Base-by-base conservation (phyloP, 2,329 filamentous ascomycete species). In the Huntiella moniliformis region DNA sequence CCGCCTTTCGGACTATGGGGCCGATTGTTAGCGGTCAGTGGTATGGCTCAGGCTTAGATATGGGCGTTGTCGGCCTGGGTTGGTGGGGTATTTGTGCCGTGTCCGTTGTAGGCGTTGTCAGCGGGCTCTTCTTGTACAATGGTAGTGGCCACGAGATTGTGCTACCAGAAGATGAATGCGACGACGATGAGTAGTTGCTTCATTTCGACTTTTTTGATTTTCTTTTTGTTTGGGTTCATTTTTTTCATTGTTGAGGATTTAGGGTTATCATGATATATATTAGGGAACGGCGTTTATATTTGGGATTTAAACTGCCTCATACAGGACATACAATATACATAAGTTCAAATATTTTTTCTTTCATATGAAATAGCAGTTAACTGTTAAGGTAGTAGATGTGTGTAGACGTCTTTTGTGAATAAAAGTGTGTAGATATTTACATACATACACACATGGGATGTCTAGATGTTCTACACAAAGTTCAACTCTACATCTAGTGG, bases 101-200 rank as follows among this genome's bases (percentile, higher is more conserved):
- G 17, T 68, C 73, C 1, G 60, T 68, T 5, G 44, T 73, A 4
- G 75, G 75, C 0, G 79, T 73, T 57, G 56, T 67, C 2, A 66
- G 74, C 8, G 68, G 73, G 2, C 69, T 74, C 58, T 67, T 68
- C 47, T 72, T 82, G n/a, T 64, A 73, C 34, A 78, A 82, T 53
- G 78, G 77, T 0, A 70, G 62, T 50, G 75, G 75, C 2, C 74
- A 77, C 56, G 74, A 78, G 57, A 68, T 74, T 18, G 59, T 67
- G 44, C 54, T 74, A 5, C 65, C 70, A 5, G 67, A 62, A 1
- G 67, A 71, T 44, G 60, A 64, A 42, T 58, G 59, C 2, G 51
- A 56, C n/a, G 45, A 42, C 42, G 18, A 42, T 42, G 18, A 32
- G 37, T 39, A 45, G 13, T 16, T 44, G 17, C 31, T 12, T 18